These are phyloP conservation scores for Wickerhamomyces rabaulensis DNA, from an alignment of 805 yeast genomes.

Conservation along the genomic window DNA sequence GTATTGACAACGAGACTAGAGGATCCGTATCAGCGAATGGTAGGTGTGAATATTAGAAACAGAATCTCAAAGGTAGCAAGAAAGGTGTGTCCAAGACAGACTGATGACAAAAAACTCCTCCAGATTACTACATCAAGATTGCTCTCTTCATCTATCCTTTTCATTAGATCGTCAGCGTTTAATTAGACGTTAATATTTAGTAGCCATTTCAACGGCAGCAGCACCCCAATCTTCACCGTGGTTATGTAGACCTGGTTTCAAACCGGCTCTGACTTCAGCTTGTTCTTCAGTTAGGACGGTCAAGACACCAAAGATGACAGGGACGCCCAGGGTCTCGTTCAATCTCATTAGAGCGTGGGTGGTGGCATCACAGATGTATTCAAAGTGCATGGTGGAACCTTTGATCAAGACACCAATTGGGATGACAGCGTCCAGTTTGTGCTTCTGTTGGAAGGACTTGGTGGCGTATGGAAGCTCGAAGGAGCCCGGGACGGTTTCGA, in stretches of 20 bases:
- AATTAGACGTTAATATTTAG: slow-evolving; percentile 29
- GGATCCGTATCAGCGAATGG: too few relatives aligned
- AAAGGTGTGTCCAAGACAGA: too few relatives aligned
- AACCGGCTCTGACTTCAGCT: slow-evolving; percentile 89
- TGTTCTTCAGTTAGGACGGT: slow-evolving; percentile 94
- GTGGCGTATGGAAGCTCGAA: slow-evolving; percentile 89
- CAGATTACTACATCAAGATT: too few relatives aligned
- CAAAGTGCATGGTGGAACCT: slow-evolving; percentile 98
- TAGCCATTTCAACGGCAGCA: slow-evolving; percentile 95
- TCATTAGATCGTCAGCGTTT: too few relatives aligned
- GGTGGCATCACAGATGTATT: slow-evolving; percentile 89
- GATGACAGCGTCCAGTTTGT: slow-evolving; percentile 75
- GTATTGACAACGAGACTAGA: too few relatives aligned
- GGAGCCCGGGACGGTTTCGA: slow-evolving; percentile 92
- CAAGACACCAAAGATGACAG: slow-evolving; percentile 89
- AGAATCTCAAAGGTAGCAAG: too few relatives aligned
- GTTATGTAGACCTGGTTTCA: slow-evolving; percentile 78
- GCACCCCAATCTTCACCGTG: slow-evolving; percentile 99
- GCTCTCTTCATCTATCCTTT: too few relatives aligned
- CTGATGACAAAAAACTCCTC: too few relatives aligned
- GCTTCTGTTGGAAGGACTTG: slow-evolving; percentile 40
- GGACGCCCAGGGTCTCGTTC: slow-evolving; percentile 63
- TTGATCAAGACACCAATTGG: slow-evolving; percentile 94
- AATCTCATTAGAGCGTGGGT: slow-evolving; percentile 80
- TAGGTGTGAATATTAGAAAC: too few relatives aligned